Percentiles rank a stretch among this genome's conserved stretches.
Conservation (phyloP, 2,329 filamentous ascomycete genomes). For the Ceratocystis ficicola region DNA sequence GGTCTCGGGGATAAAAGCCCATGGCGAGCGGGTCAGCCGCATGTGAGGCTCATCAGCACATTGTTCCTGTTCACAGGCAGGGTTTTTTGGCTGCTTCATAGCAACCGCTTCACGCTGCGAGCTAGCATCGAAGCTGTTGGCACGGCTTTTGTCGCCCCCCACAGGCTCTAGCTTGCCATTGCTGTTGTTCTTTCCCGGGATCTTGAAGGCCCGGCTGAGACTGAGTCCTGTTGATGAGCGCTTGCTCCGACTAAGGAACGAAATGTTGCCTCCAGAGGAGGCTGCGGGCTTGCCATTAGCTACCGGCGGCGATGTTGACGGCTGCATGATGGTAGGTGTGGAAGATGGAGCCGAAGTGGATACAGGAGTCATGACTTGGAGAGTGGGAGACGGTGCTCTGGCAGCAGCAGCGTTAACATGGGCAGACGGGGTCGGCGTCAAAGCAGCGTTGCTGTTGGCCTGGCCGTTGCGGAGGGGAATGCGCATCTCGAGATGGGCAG, state of each 20-base stretch:
- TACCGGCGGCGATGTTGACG: slow-evolving; percentile 20
- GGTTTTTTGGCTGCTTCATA: neutral
- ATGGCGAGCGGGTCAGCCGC: slow-evolving; percentile 37
- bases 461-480: slow-evolving; percentile 24
- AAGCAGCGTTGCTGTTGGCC: slow-evolving; percentile 27
- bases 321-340: neutral
- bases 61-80: slow-evolving; percentile 11
- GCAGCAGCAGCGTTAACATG: neutral
- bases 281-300: neutral
- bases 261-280: slow-evolving; percentile 2
- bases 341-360: neutral
- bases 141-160: slow-evolving; percentile 28
- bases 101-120: neutral
- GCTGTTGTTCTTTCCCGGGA: slow-evolving; percentile 34
- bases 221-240: slow-evolving; percentile 41
- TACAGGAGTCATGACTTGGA: slow-evolving; percentile 32
- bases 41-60: neutral
- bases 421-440: neutral
- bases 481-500: slow-evolving; percentile 34
- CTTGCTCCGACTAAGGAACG: slow-evolving; percentile 29
- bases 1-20: slow-evolving; percentile 51
- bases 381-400: neutral
- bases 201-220: slow-evolving; percentile 30
- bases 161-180: slow-evolving; percentile 25
- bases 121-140: slow-evolving; percentile 39